Evolutionary conservation across 202 grass and related monocot species (phyloP).

Genomic region (Elaeis oleifera): DNA sequence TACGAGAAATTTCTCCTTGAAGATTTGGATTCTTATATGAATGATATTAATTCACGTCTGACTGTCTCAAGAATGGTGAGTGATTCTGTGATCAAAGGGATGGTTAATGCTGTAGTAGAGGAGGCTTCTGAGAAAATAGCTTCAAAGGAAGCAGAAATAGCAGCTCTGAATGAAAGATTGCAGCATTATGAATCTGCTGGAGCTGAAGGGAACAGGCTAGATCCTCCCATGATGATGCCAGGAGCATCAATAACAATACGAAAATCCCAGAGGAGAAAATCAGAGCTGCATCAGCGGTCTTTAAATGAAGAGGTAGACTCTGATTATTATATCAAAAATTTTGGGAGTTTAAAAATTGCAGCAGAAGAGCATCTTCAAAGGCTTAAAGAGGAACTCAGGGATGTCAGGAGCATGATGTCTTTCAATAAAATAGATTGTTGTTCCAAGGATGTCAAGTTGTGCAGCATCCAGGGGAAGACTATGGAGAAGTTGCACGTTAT

Average conservation of each 20-base stretch:
- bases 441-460: background rate
- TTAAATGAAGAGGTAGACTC: background rate
- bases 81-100: slow-evolving; percentile 37
- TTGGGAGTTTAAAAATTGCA: background rate
- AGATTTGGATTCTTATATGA: slow-evolving; percentile 42
- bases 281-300: no score
- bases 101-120: slow-evolving; percentile 43
- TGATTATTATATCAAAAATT: background rate
- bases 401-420: background rate
- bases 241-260: background rate
- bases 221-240: background rate
- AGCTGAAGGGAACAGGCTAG: background rate
- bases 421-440: background rate
- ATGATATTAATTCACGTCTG: slow-evolving; percentile 44
- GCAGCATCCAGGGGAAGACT: background rate
- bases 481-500: background rate
- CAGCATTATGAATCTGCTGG: slow-evolving; percentile 8
- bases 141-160: slow-evolving; percentile 57
- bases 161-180: slow-evolving; percentile 37
- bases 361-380: slow-evolving; percentile 9
- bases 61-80: slow-evolving; percentile 45
- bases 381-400: slow-evolving; percentile 5
- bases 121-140: slow-evolving; percentile 33
- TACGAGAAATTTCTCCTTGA: slow-evolving; percentile 32
- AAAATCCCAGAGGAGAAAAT: background rate